Base-by-base conservation (phyloP, 768 basidiomycete genomes). In the Hemileccinum impolitum region DNA sequence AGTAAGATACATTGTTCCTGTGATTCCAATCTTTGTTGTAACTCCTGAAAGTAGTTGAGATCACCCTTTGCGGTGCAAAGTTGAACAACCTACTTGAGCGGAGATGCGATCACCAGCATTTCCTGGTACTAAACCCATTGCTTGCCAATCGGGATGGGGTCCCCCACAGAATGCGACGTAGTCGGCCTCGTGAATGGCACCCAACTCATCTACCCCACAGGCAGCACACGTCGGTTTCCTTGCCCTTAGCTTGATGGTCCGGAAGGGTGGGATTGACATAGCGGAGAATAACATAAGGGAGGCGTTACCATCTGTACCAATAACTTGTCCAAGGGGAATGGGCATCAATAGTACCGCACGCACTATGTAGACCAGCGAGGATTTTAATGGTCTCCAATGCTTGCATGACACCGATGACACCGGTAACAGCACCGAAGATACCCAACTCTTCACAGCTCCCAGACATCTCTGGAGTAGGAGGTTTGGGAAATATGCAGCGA, bases 161-260 rank as follows among this genome's bases (percentile, higher is more conserved):
- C 88, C 87, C 11, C 92, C 90, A 56, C 94, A 96, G 61, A 94
- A 93, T 48, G 85, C 79, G 25, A 93, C 79, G 65, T 96, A 96
- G 56, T 93, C 91, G 8, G 74, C 77, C 14, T 77, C 72, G 6
- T 76, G 73, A 18, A 89, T 78, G 39, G 68, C 55, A 14, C 72
- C 75, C 7, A 74, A 59, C 13, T 68, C 75, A n/a, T 73, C 71
- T 3, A 53, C 60, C 6, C 87, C 88, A 62, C 95, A 99, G 0
- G 87, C 84, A 7, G 78, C 68, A 67, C 95, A 99, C 6, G 77
- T 77, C 1, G 77, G 66, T 45, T 87, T 84, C 35, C 82, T 80
- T 4, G 76, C 66, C 34, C 94, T 81, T n/a, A 96, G 72, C 57
- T 86, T 92, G 68, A 97, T 79, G 36, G 72, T 85, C 5, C 94